Percentiles rank a stretch among this genome's conserved stretches.
phyloP scores from a whole-genome alignment of 768 basidiomycete species.

The Lentinula lateritia region DNA sequence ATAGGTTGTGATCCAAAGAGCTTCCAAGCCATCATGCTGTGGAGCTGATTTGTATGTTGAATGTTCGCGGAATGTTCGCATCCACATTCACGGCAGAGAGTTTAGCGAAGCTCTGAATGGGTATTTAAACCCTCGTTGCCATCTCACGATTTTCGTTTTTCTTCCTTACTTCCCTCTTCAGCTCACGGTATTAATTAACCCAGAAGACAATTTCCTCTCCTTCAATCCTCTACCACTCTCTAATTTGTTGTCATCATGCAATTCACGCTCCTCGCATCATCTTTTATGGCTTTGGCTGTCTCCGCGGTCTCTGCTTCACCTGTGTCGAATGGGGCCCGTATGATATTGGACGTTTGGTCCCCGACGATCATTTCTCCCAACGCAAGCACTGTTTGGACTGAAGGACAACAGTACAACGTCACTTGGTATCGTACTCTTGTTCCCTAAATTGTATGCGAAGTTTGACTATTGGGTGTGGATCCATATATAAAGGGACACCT shows the following conservation, averaged over 20 bases:
- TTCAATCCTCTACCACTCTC: not conserved
- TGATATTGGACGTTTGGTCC: constrained; percentile 5
- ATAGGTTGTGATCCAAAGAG: not conserved
- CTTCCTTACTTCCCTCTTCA: not conserved
- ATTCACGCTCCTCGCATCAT: not conserved
- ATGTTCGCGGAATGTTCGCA: not conserved
- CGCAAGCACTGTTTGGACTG: constrained; percentile 1
- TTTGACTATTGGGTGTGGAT: not conserved
- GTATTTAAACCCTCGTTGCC: not conserved
- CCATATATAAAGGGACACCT: constrained; percentile 16
- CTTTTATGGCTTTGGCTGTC: not conserved
- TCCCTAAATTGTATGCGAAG: not conserved
- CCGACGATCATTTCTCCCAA: constrained; percentile 5
- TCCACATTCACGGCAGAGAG: not conserved
- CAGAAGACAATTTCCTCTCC: not conserved
- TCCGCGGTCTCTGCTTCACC: not conserved
- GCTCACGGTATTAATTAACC: not conserved
- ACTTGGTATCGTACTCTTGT: constrained; percentile 14
- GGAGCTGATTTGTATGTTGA: not conserved
- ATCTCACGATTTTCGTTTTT: not conserved
- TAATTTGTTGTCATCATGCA: not conserved
- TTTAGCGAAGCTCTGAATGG: not conserved
- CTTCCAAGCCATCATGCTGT: not conserved
- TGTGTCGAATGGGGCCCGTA: not conserved
- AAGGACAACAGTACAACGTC: constrained; percentile 5